Percentiles rank a stretch among this genome's conserved stretches.
These are phyloP conservation scores for Symmetrospora coprosmae DNA, from an alignment of 768 basidiomycete genomes.

Conservation along the genomic window DNA sequence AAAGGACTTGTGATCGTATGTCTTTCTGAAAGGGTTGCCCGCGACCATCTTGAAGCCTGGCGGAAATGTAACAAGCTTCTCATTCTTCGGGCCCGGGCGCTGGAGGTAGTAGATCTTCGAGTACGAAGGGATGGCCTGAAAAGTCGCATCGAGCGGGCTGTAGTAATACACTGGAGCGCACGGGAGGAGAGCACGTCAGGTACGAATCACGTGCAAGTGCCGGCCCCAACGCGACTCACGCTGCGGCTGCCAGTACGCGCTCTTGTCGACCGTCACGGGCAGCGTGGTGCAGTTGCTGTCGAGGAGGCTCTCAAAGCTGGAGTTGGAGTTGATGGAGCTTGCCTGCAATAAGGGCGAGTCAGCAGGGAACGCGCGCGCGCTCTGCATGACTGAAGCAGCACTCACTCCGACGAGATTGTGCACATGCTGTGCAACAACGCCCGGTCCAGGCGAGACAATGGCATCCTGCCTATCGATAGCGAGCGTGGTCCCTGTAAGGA, in stretches of 20 bases:
- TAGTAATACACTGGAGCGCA: slow-evolving; percentile 37
- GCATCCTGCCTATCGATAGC: slow-evolving; percentile 28
- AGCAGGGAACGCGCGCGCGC: not conserved
- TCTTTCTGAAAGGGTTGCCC: slow-evolving; percentile 36
- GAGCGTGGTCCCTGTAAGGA: not conserved
- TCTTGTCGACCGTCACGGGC: slow-evolving; percentile 36
- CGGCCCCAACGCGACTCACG: not conserved
- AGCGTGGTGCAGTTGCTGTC: slow-evolving; percentile 37
- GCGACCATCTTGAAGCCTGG: slow-evolving; percentile 39
- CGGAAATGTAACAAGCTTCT: slow-evolving; percentile 37
- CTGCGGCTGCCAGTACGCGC: slow-evolving; percentile 35
- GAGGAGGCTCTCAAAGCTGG: slow-evolving; percentile 34
- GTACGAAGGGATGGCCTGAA: slow-evolving; percentile 33
- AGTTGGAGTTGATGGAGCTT: slow-evolving; percentile 33
- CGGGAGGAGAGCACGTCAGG: not conserved
- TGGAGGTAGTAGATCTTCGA: slow-evolving; percentile 35
- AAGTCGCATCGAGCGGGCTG: slow-evolving; percentile 33
- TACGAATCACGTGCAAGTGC: not conserved
- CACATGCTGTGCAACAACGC: slow-evolving; percentile 26
- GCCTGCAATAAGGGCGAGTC: not conserved
- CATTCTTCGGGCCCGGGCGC: slow-evolving; percentile 34
- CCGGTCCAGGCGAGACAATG: slow-evolving; percentile 27
- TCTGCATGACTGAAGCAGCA: not conserved
- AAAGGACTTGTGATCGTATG: slow-evolving; percentile 33
- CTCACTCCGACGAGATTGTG: slow-evolving; percentile 39